Evolutionary conservation across 208 protist species (phyloP), one percentile per base, ranked within the genome.

Genomic region (Willaertia magna): DNA sequence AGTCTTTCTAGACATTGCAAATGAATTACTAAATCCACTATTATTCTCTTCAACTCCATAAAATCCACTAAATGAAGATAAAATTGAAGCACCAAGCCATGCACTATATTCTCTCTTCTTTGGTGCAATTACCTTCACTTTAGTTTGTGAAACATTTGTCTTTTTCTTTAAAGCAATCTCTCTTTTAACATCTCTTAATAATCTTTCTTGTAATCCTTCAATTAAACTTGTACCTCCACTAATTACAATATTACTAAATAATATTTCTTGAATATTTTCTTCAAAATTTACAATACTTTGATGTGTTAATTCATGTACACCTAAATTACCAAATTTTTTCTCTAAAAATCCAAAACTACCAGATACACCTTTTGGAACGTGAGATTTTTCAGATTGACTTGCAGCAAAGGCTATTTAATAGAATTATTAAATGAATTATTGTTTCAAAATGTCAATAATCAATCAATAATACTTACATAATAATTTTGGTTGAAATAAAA

Each of bases 161-260:
- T 30, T 67, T 26, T 67, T 67, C 4, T 30, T 18, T 9, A 67
- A 26, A 67, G 55, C 55, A 2, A 67, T 7, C n/a, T 67, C 22
- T 85, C 94, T 94, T 76, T 90, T 93, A 52, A 98, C 90, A 89
- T 98, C 96, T 90, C 97, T 98, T 61, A 94, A 88, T 83, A 99
- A 93, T 88, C 97, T 93, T 87, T 99, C 96, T 34, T 94, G 93
- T 78, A 99, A 92, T 84, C 98, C 97, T 51, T 92, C 89, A 90
- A 98, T 98, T 92, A 98, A 96, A n/a, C 97, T 98, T 39, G 95
- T 93, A 51, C 97, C 96, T 75, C 97, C 97, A 42, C 94, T 97
- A 34, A 98, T 91, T 18, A 98, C 93, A 83, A 97, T 96, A 89
- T 98, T 98, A 82, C 90, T 91, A 92, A 98, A 98, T 67, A 67